A percentile compares a stretch with the other conserved stretches of the same genome.
These are phyloP conservation scores for Penicillium crustosum DNA, from an alignment of 2,329 filamentous ascomycete genomes.

Conservation along the genomic window DNA sequence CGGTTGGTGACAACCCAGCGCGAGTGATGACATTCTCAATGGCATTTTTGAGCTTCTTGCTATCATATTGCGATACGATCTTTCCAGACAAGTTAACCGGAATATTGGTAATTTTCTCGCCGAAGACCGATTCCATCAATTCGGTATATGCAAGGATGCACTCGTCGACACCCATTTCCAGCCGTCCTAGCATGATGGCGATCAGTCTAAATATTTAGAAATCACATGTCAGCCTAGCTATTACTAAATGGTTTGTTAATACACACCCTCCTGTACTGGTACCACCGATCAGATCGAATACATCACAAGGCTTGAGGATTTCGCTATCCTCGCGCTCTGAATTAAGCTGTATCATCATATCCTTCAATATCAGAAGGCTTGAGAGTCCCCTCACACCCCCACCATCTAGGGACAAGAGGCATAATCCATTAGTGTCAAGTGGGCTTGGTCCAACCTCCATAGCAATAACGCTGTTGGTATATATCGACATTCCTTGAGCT, in stretches of 20 bases:
- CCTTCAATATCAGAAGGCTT: constrained; percentile 36
- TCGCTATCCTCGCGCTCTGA: constrained; percentile 11
- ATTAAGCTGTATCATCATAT: constrained; percentile 37
- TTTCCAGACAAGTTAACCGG: constrained; percentile 14
- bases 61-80: constrained; percentile 15
- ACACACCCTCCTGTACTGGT: constrained; percentile 31
- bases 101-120: constrained; percentile 15
- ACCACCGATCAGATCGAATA: constrained; percentile 25
- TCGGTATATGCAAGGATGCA: constrained; percentile 33
- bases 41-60: constrained; percentile 3
- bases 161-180: constrained; percentile 37
- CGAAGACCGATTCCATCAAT: constrained; percentile 29
- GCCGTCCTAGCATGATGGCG: constrained; percentile 40
- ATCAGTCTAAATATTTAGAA: constrained; percentile 31
- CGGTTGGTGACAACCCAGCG: constrained; percentile 3
- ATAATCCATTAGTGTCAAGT: constrained; percentile 13
- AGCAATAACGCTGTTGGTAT: background rate
- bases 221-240: background rate
- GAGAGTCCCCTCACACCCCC: constrained; percentile 45
- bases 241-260: too few species aligned
- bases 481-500: background rate
- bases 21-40: constrained; percentile 16
- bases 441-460: background rate
- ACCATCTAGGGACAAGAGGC: constrained; percentile 35
- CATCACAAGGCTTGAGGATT: constrained; percentile 22